These are phyloP conservation scores for Claviceps monticola DNA, from an alignment of 2,329 filamentous ascomycete genomes.

Conservation along the genomic window DNA sequence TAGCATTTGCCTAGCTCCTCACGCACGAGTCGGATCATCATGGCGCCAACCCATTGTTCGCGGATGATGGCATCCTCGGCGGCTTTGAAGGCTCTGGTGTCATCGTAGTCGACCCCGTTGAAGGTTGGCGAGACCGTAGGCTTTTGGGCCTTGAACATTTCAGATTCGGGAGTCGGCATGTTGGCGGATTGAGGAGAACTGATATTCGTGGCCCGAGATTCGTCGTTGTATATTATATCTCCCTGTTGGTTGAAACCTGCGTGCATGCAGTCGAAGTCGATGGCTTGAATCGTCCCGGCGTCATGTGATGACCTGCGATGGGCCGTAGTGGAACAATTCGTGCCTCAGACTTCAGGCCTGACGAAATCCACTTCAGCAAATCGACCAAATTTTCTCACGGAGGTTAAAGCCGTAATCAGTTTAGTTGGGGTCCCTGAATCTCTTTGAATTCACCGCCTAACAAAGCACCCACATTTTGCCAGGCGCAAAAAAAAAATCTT, in stretches of 20 bases:
- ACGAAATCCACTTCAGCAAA: no score
- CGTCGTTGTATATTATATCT: not conserved
- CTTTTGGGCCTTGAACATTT: conserved; percentile 70
- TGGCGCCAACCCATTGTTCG: conserved; percentile 79
- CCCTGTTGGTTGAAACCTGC: not conserved
- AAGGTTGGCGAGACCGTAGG: conserved; percentile 70
- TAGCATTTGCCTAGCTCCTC: conserved; percentile 83
- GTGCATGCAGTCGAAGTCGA: not conserved
- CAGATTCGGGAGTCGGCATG: conserved; percentile 78
- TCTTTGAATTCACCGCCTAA: conserved; percentile 21
- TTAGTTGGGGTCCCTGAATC: no score
- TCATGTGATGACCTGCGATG: no score
- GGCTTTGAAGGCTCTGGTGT: conserved; percentile 66
- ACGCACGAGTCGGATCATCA: conserved; percentile 74
- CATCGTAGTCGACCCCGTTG: conserved; percentile 76
- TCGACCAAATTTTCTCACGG: no score
- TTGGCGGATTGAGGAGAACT: conserved; percentile 11
- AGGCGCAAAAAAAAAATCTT: conserved; percentile 18
- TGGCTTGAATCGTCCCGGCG: not conserved
- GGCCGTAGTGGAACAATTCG: not conserved
- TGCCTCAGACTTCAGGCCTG: conserved; percentile 16
- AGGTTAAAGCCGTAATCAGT: no score
- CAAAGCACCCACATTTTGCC: conserved; percentile 19
- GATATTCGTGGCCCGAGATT: not conserved
- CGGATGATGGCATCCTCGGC: conserved; percentile 71